phyloP scores from a whole-genome alignment of 2,329 filamentous ascomycete genomes.

The Leptographium wingfieldii region DNA sequence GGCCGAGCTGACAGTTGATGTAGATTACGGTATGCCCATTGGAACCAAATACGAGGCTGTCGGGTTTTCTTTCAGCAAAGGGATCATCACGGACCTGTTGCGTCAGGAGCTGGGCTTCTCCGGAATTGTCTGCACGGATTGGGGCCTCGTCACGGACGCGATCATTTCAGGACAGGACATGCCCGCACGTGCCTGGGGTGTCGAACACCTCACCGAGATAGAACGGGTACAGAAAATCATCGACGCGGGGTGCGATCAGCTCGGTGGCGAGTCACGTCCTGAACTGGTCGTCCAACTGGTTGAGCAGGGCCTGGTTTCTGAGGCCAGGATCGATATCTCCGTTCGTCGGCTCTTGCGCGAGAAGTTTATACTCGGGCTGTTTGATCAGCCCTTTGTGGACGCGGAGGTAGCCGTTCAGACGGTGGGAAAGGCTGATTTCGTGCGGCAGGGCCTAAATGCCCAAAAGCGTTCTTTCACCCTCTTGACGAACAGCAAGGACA shows the following conservation, averaged over 20 bases:
- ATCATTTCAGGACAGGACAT: constrained; percentile 29
- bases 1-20: no score
- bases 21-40: constrained; percentile 21
- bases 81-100: constrained; percentile 35
- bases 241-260: constrained; percentile 38
- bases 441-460: constrained; percentile 1
- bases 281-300: constrained; percentile 37
- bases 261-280: constrained; percentile 34
- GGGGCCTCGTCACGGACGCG: constrained; percentile 36
- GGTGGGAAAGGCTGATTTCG: constrained; percentile 32
- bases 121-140: constrained; percentile 39
- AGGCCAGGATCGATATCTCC: constrained; percentile 31
- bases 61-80: constrained; percentile 38
- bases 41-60: constrained; percentile 32
- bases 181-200: constrained; percentile 37
- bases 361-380: constrained; percentile 38
- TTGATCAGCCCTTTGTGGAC: constrained; percentile 36
- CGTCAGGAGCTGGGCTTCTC: constrained; percentile 34
- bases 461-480: neutral
- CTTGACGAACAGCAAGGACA: neutral
- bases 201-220: constrained; percentile 29
- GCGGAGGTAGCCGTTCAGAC: constrained; percentile 24
- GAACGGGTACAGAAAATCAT: constrained; percentile 30
- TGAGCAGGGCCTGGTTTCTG: constrained; percentile 24
- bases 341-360: constrained; percentile 33